A percentile compares a stretch with the other conserved stretches of the same genome.
Conservation (phyloP, 164 flowering plant species). For the Vitis rotundifolia region DNA sequence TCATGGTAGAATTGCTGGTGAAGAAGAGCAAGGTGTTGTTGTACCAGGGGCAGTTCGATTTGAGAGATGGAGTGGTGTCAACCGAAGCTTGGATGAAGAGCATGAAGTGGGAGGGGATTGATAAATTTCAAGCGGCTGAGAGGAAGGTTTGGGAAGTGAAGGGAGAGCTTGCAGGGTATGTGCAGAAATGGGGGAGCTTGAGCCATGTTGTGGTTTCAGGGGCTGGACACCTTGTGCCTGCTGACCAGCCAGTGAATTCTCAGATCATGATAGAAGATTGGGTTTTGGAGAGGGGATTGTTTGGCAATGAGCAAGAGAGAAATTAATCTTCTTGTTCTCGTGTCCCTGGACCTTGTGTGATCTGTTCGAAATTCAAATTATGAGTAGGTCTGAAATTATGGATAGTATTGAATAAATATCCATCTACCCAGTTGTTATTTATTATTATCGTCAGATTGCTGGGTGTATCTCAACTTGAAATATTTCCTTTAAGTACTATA, state of each 20-base stretch:
- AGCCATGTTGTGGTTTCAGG: slow-evolving; percentile 65
- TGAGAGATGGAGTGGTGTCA: slow-evolving; percentile 69
- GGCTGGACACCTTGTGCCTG: slow-evolving; percentile 82
- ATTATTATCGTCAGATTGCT: no score
- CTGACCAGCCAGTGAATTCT: slow-evolving; percentile 69
- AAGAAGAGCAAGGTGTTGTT: slow-evolving; percentile 48
- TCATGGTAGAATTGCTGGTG: slow-evolving; percentile 67
- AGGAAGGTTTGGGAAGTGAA: slow-evolving; percentile 69
- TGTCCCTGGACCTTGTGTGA: no score
- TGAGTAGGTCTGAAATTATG: no score
- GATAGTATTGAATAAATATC: no score
- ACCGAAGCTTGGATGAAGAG: slow-evolving; percentile 72
- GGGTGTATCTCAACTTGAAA: no score
- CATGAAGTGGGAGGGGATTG: slow-evolving; percentile 66
- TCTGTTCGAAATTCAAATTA: no score
- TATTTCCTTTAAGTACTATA: no score
- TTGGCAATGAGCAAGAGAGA: slow-evolving; percentile 17
- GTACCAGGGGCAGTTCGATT: slow-evolving; percentile 57
- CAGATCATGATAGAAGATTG: slow-evolving; percentile 82
- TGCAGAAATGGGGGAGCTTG: slow-evolving; percentile 69
- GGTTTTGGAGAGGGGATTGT: slow-evolving; percentile 63
- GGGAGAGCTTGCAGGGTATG: slow-evolving; percentile 67
- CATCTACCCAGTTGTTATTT: no score
- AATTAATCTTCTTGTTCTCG: no score
- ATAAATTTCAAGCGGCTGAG: slow-evolving; percentile 46